Evolutionary conservation across 768 basidiomycete genomes (phyloP), one percentile per base, ranked within the genome.

Genomic region (Trametes elegans): DNA sequence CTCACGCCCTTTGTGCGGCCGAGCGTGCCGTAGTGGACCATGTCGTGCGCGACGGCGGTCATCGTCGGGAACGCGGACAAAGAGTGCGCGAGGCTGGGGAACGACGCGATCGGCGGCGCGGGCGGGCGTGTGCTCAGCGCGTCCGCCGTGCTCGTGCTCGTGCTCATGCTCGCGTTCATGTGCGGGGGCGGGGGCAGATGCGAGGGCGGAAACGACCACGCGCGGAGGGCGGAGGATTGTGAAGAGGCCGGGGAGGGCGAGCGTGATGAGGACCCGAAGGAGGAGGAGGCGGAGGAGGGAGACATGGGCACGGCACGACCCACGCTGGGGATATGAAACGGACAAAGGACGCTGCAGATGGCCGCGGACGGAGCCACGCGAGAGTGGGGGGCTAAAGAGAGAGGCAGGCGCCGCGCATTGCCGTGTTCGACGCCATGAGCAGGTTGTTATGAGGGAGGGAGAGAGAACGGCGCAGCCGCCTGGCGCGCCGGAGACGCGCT

Each of bases 41-140:
- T 68, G 59, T 68, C 67, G 54, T 57, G 63, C 34, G 64, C 56
- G 36, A 68, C 65, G 21, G 58, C 21, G 49, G 67, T 68, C 65
- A 68, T 66, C 21, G 53, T 65, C 19, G 67, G 65, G 62, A 68
- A 64, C 19, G 62, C 41, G 7, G 67, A 66, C 38, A 68, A 60
- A 49, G 67, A 66, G 55, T 68, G 67, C 35, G 67, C 58, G 56
- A 68, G 60, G 56, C 65, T 66, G 16, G 67, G 67, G 3, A 68
- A 53, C 5, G 67, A 53, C 2, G 67, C 61, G 57, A 68, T 68
- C 36, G 53, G 58, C 31, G 42, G 40, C 11, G 42, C 47, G 21
- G 46, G 35, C 39, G 55, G 42, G 29, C 40, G 24, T 31, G 27
- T 31, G 41, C 40, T 47, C 3, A 42, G 24, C 32, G 52, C 26